Evolutionary conservation across 306 rosid species (phyloP).

Genomic region (Gynostemma pentaphyllum): DNA sequence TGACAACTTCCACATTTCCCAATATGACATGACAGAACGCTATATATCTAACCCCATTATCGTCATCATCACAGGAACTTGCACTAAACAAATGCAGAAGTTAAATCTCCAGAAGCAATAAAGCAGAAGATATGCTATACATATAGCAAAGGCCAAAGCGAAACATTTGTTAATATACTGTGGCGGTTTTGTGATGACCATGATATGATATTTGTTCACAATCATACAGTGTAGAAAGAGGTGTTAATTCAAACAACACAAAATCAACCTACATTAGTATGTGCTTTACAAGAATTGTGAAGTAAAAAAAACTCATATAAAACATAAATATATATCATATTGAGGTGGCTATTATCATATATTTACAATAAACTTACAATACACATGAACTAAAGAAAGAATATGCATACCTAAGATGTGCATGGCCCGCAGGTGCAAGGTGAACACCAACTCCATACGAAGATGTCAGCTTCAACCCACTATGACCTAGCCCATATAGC

Average conservation of each 20-base stretch:
- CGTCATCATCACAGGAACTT: constrained; percentile 19
- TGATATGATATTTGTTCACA: not conserved
- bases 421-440: constrained; percentile 12
- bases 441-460: constrained; percentile 17
- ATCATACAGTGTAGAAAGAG: not conserved
- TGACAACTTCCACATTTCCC: constrained; percentile 21
- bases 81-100: constrained; percentile 17
- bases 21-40: constrained; percentile 19
- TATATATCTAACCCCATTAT: constrained; percentile 19
- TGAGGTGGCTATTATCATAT: not conserved
- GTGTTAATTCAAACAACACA: not conserved
- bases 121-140: not conserved
- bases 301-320: not conserved
- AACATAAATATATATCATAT: not conserved
- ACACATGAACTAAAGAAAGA: not conserved
- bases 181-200: not conserved
- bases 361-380: not conserved
- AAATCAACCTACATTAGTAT: not conserved
- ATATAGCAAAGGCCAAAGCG: not conserved
- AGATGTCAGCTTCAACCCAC: not conserved
- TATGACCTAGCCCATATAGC: constrained; percentile 14
- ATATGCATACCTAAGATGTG: constrained; percentile 15
- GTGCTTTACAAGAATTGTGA: not conserved
- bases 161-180: not conserved
- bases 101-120: not conserved